phyloP scores from a whole-genome alignment of 2,329 filamentous ascomycete species.

The Plectosphaerella cucumerina region DNA sequence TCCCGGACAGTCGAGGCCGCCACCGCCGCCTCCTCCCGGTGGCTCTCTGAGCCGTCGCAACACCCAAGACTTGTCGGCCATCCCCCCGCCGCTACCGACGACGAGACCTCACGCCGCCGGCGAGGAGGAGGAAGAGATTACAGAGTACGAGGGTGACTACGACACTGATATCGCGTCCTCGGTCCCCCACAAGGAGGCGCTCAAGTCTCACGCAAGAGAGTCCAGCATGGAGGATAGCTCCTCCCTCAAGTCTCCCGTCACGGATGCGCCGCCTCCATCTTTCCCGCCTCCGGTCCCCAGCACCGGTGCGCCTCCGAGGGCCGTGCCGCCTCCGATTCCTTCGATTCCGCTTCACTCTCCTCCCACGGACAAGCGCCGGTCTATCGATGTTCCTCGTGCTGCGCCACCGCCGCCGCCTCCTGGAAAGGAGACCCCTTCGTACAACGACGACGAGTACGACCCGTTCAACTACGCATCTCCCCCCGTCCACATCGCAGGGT shows the following conservation, averaged over 20 bases:
- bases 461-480: constrained; percentile 53
- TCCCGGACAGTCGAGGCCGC: constrained; percentile 54
- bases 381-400: constrained; percentile 66
- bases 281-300: constrained; percentile 54
- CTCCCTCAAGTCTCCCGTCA: constrained; percentile 51
- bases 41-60: constrained; percentile 50
- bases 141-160: constrained; percentile 96
- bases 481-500: constrained; percentile 17
- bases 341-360: constrained; percentile 51
- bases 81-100: constrained; percentile 20
- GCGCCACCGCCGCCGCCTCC: constrained; percentile 63
- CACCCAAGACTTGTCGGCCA: constrained; percentile 48
- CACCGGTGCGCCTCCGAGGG: constrained; percentile 54
- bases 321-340: constrained; percentile 49
- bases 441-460: constrained; percentile 60
- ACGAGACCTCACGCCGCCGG: constrained; percentile 18
- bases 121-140: constrained; percentile 74
- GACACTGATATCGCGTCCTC: constrained; percentile 96
- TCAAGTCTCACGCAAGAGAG: constrained; percentile 77
- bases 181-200: constrained; percentile 86
- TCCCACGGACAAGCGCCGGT: constrained; percentile 52
- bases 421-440: constrained; percentile 32
- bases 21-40: constrained; percentile 62
- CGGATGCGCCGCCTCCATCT: constrained; percentile 40
- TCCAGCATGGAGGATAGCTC: constrained; percentile 69